Conservation (phyloP, 257 asterid species). For the Nemophila menziesii region DNA sequence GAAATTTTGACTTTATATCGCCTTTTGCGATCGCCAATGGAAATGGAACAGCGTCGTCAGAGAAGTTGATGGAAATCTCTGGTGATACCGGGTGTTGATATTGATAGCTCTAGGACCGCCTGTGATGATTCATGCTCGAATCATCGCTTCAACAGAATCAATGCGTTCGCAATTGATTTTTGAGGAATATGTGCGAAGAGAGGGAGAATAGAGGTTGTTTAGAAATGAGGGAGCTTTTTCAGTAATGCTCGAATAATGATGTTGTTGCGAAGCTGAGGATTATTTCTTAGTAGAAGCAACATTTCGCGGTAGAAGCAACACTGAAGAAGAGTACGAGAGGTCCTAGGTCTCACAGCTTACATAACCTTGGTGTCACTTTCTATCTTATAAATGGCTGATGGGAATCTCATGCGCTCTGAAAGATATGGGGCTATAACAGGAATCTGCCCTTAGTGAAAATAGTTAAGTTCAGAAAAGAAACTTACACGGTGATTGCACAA, state of each 20-base stretch:
- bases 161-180: constrained; percentile 6
- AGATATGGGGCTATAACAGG: no score
- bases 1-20: constrained; percentile 47
- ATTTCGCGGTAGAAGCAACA: no score
- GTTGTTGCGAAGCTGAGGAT: constrained; percentile 15
- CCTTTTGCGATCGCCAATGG: constrained; percentile 28
- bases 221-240: constrained; percentile 54
- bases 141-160: constrained; percentile 21
- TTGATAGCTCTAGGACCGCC: constrained; percentile 59
- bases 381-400: constrained; percentile 95
- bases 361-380: constrained; percentile 96
- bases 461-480: no score
- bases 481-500: no score
- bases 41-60: constrained; percentile 20
- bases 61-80: constrained; percentile 22
- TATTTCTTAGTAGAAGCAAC: constrained; percentile 30
- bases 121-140: constrained; percentile 52
- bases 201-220: constrained; percentile 23
- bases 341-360: constrained; percentile 93
- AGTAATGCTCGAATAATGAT: constrained; percentile 17
- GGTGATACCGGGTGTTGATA: constrained; percentile 61
- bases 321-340: constrained; percentile 91
- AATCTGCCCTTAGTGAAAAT: no score
- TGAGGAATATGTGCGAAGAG: neutral
- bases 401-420: constrained; percentile 99